These are phyloP conservation scores for Neurospora terricola DNA, from an alignment of 495 filamentous ascomycete species.

Conservation along the genomic window DNA sequence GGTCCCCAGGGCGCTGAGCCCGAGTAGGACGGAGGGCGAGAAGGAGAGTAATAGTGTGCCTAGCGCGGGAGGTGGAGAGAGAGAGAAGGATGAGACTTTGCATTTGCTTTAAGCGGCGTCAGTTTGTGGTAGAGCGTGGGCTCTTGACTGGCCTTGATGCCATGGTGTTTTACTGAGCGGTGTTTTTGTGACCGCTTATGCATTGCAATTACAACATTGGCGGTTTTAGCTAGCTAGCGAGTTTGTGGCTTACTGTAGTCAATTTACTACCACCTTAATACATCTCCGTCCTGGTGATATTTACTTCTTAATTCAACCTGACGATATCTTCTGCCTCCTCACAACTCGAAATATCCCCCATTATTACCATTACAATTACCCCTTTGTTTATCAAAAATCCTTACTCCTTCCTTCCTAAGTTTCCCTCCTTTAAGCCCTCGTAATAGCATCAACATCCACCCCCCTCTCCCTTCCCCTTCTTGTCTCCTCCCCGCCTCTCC, in stretches of 20 bases:
- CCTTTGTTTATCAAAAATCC: too few relatives aligned
- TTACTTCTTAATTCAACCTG: background rate
- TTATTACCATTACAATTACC: background rate
- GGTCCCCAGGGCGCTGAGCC: background rate
- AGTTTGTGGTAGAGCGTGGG: background rate
- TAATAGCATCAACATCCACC: background rate
- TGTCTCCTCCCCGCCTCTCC: too few relatives aligned
- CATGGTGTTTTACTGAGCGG: background rate
- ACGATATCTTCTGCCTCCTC: background rate
- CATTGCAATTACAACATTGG: background rate
- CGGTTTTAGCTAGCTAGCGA: background rate
- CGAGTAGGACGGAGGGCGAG: background rate
- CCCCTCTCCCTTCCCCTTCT: background rate
- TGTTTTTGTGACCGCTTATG: background rate
- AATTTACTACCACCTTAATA: background rate
- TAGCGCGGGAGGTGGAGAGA: background rate
- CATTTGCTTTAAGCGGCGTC: background rate
- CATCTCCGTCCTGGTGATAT: background rate
- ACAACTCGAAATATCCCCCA: background rate
- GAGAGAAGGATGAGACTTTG: background rate
- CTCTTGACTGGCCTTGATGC: background rate
- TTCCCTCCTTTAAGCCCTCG: background rate
- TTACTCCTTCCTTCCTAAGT: background rate
- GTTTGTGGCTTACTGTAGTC: background rate
- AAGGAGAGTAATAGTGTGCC: background rate